phyloP scores from a whole-genome alignment of 108 stramenopile species.

The Conticribra guillardii region DNA sequence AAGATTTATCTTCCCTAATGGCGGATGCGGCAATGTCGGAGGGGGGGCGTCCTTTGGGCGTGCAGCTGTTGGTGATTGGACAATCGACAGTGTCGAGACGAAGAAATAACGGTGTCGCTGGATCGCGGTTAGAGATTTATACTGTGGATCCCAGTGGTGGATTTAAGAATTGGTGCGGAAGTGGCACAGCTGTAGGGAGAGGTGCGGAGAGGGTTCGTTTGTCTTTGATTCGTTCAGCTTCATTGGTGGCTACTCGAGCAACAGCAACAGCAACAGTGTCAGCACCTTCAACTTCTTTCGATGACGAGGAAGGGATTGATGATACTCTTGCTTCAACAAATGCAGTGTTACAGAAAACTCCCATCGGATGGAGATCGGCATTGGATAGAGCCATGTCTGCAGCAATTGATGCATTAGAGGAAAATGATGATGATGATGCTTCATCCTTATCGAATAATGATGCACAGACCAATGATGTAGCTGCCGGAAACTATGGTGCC shows the following conservation, averaged over 20 bases:
- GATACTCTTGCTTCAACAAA: too few species aligned
- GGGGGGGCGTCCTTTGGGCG: slow-evolving; percentile 41
- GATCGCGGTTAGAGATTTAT: slow-evolving; percentile 42
- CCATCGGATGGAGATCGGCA: slow-evolving; percentile 41
- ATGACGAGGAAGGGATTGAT: neutral
- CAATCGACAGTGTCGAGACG: slow-evolving; percentile 20
- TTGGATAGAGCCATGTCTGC: slow-evolving; percentile 49
- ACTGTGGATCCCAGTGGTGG: slow-evolving; percentile 56
- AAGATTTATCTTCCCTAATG: slow-evolving; percentile 42
- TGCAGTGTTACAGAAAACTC: too few species aligned
- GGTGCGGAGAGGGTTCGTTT: slow-evolving; percentile 37
- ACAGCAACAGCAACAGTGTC: too few species aligned
- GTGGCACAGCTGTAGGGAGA: slow-evolving; percentile 40
- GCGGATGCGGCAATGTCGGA: slow-evolving; percentile 43
- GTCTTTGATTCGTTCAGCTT: slow-evolving; percentile 10
- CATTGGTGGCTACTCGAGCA: too few species aligned
- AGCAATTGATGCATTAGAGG: slow-evolving; percentile 36
- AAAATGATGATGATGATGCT: slow-evolving; percentile 9
- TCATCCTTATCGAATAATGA: neutral
- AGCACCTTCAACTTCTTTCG: neutral
- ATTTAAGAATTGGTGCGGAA: slow-evolving; percentile 36
- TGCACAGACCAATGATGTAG: neutral
- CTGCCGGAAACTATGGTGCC: slow-evolving; percentile 17
- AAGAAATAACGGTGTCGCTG: too few species aligned
- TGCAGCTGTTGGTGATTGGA: slow-evolving; percentile 49